phyloP scores from a whole-genome alignment of 2,329 filamentous ascomycete genomes.

The Hawksworthiomyces lignivorus region DNA sequence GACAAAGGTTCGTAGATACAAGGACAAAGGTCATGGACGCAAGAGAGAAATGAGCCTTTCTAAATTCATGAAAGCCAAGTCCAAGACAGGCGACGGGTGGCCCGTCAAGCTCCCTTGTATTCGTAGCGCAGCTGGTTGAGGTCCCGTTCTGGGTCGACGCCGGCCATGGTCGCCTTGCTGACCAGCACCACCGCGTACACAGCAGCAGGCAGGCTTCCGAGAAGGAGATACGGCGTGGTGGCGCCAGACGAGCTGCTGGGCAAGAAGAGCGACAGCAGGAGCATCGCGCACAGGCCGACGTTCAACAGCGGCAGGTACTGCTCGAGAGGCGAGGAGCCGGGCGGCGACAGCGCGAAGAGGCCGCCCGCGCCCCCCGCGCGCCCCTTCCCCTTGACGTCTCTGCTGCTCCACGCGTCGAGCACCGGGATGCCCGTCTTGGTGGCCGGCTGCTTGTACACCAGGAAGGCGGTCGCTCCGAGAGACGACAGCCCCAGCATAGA shows the following conservation, averaged over 20 bases:
- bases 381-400: constrained; percentile 17
- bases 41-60: no score
- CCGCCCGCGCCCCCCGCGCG: constrained; percentile 2
- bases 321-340: constrained; percentile 39
- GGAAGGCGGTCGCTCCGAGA: constrained; percentile 54
- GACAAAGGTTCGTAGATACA: no score
- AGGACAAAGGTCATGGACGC: no score
- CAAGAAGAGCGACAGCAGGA: constrained; percentile 35
- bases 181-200: constrained; percentile 54
- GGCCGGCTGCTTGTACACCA: constrained; percentile 49
- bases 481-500: constrained; percentile 55
- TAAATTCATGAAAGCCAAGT: no score
- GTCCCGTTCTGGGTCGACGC: constrained; percentile 60
- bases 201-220: constrained; percentile 45
- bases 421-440: constrained; percentile 43
- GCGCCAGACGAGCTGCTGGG: constrained; percentile 22
- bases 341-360: neutral
- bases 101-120: constrained; percentile 65
- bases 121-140: constrained; percentile 55
- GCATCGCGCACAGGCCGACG: constrained; percentile 43
- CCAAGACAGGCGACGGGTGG: no score
- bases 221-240: constrained; percentile 23
- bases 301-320: constrained; percentile 55
- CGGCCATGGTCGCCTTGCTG: constrained; percentile 58
- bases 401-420: constrained; percentile 37